phyloP scores from a whole-genome alignment of 257 asterid species.

The Solanum virginianum region DNA sequence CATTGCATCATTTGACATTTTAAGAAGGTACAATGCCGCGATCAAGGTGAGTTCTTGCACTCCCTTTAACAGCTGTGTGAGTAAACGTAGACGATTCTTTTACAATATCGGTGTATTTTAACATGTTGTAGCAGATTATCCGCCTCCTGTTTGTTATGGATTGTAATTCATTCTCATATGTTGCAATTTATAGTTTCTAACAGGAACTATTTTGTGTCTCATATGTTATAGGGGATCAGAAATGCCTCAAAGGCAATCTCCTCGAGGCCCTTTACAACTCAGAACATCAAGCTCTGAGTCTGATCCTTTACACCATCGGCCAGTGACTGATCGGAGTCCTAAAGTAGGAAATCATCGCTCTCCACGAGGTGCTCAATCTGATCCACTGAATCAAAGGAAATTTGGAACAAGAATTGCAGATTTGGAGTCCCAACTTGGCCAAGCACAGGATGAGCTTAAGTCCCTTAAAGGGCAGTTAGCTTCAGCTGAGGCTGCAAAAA shows the following conservation, averaged over 20 bases:
- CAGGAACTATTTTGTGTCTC: background rate
- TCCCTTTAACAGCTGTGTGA: background rate
- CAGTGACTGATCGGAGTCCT: conserved; percentile 3
- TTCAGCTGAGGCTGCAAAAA: conserved; percentile 8
- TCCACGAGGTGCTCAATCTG: conserved; percentile 5
- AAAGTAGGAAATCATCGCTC: conserved; percentile 5
- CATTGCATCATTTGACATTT: background rate
- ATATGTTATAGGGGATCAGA: conserved; percentile 3
- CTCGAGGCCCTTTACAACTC: background rate
- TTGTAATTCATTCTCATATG: background rate
- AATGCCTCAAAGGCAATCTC: conserved; percentile 10
- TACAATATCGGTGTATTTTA: background rate
- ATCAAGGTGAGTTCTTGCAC: background rate
- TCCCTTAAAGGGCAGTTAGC: conserved; percentile 2
- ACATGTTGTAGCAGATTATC: background rate
- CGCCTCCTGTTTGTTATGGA: background rate
- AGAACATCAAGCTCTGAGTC: conserved; percentile 9
- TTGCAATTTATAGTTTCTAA: background rate
- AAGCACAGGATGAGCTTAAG: conserved; percentile 6
- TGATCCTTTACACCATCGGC: background rate
- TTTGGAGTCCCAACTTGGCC: conserved; percentile 9
- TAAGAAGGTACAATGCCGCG: background rate
- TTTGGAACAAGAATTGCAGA: conserved; percentile 8
- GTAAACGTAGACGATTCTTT: background rate
- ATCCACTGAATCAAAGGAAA: conserved; percentile 3